Conservation (phyloP, 2,329 filamentous ascomycete species). For the Aschersonia sp. region DNA sequence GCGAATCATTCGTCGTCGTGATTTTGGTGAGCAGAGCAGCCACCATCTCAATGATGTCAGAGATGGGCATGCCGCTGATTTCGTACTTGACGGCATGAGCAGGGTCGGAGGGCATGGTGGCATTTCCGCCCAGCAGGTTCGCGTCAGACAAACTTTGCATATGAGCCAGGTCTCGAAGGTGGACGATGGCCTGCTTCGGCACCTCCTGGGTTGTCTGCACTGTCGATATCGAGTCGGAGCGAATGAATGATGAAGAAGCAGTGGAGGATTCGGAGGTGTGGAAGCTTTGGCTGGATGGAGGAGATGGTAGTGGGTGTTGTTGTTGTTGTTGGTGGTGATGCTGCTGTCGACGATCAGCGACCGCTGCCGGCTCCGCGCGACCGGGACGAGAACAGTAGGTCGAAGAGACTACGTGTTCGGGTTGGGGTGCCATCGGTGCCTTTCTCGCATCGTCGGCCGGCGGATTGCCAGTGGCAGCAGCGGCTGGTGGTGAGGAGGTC, state of each 20-base stretch:
- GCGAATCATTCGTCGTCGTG: slow-evolving; percentile 86
- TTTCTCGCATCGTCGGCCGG: slow-evolving; percentile 25
- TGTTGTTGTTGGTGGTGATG: background rate
- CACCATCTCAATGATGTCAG: slow-evolving; percentile 98
- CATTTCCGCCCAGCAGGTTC: slow-evolving; percentile 45
- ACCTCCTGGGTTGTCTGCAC: slow-evolving; percentile 9
- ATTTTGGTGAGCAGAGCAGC: slow-evolving; percentile 93
- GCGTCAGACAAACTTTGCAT: slow-evolving; percentile 79
- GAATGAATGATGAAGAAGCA: background rate
- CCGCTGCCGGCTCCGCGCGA: slow-evolving; percentile 7
- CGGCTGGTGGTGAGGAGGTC: slow-evolving; percentile 33
- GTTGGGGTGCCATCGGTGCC: slow-evolving; percentile 34
- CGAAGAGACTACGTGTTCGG: slow-evolving; percentile 13
- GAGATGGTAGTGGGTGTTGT: slow-evolving; percentile 21
- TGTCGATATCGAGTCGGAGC: background rate
- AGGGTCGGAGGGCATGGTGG: slow-evolving; percentile 29
- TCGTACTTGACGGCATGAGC: slow-evolving; percentile 60
- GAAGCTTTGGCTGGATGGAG: slow-evolving; percentile 18
- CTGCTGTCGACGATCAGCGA: slow-evolving; percentile 2
- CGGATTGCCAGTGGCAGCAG: slow-evolving; percentile 18
- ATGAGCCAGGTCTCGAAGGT: slow-evolving; percentile 78
- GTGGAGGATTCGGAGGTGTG: slow-evolving; percentile 13
- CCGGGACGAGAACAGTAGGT: slow-evolving; percentile 2
- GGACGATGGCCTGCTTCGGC: slow-evolving; percentile 42
- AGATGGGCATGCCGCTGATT: slow-evolving; percentile 94